Conservation (phyloP, 2,329 filamentous ascomycete species). For the Penicillium oxalicum region DNA sequence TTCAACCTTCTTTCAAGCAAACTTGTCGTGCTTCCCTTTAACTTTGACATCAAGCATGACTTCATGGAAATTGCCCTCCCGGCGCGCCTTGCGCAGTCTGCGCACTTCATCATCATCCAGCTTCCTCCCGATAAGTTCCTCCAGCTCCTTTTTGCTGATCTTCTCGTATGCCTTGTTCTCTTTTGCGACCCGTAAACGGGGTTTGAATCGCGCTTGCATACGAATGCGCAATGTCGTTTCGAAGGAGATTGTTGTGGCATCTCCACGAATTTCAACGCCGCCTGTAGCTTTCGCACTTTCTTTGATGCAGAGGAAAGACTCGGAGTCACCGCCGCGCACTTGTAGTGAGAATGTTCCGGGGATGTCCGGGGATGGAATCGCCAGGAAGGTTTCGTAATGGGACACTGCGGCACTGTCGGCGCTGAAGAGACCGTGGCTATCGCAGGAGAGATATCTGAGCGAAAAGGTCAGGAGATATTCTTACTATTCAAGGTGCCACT, state of each 20-base stretch:
- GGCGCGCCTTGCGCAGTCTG: constrained; percentile 71
- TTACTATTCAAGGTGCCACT: too few species aligned
- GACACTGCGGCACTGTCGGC: constrained; percentile 77
- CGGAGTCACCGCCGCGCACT: constrained; percentile 52
- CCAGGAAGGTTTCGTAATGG: constrained; percentile 71
- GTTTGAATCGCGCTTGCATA: constrained; percentile 95
- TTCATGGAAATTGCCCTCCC: constrained; percentile 87
- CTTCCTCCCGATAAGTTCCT: constrained; percentile 68
- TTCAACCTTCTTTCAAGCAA: constrained; percentile 30
- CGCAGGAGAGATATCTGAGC: constrained; percentile 65
- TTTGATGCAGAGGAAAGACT: constrained; percentile 62
- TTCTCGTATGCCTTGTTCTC: constrained; percentile 79
- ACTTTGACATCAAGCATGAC: constrained; percentile 77
- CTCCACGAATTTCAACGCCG: constrained; percentile 64
- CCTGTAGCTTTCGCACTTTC: constrained; percentile 46
- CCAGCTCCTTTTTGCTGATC: constrained; percentile 78
- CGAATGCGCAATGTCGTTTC: constrained; percentile 71
- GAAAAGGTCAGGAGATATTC: too few species aligned
- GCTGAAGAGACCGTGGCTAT: constrained; percentile 71
- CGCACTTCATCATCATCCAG: constrained; percentile 82
- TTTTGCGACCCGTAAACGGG: constrained; percentile 68
- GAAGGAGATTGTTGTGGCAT: constrained; percentile 62
- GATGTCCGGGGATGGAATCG: constrained; percentile 57
- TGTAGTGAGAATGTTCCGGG: constrained; percentile 69
- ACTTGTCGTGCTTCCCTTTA: constrained; percentile 92